A percentile compares a stretch with the other conserved stretches of the same genome.
These are phyloP conservation scores for Hyparrhenia diplandra DNA, from an alignment of 176 grass and related monocot species.

Conservation along the genomic window DNA sequence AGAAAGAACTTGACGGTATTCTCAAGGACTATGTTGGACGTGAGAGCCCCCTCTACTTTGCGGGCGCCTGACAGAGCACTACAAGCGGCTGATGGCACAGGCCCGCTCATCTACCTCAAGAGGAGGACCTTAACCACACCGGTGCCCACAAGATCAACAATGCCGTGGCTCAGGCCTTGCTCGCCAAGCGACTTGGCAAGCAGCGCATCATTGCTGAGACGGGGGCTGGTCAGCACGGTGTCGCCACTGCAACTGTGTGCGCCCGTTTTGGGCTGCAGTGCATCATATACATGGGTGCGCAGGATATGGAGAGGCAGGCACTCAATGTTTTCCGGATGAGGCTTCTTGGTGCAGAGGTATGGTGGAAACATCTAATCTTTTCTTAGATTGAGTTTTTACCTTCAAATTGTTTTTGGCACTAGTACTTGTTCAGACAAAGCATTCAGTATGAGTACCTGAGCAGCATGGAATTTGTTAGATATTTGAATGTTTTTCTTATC, in stretches of 20 bases:
- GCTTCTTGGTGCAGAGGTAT: slow-evolving; percentile 96
- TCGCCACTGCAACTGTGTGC: slow-evolving; percentile 90
- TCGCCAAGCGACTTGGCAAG: slow-evolving; percentile 86
- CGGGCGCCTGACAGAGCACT: slow-evolving; percentile 76
- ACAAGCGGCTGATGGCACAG: slow-evolving; percentile 59
- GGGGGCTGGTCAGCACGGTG: slow-evolving; percentile 88
- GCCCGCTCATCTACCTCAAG: slow-evolving; percentile 78
- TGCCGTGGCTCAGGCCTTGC: slow-evolving; percentile 81
- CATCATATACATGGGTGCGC: slow-evolving; percentile 91
- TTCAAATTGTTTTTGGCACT: not conserved
- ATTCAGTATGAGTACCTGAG: not conserved
- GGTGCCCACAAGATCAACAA: slow-evolving; percentile 99
- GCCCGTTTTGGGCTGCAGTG: slow-evolving; percentile 81
- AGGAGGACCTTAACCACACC: slow-evolving; percentile 99
- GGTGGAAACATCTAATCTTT: not conserved
- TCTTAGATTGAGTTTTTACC: not conserved
- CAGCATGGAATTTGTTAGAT: not conserved
- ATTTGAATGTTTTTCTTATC: not conserved
- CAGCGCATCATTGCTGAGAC: slow-evolving; percentile 95
- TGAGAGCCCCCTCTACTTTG: slow-evolving; percentile 98
- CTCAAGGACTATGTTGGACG: slow-evolving; percentile 92
- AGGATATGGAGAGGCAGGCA: slow-evolving; percentile 97
- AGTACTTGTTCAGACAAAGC: not conserved
- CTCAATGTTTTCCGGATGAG: slow-evolving; percentile 96
- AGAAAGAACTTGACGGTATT: slow-evolving; percentile 78